Evolutionary conservation across 352 stramenopile genomes (phyloP).

Genomic region (Pythium rhizo-oryzae): DNA sequence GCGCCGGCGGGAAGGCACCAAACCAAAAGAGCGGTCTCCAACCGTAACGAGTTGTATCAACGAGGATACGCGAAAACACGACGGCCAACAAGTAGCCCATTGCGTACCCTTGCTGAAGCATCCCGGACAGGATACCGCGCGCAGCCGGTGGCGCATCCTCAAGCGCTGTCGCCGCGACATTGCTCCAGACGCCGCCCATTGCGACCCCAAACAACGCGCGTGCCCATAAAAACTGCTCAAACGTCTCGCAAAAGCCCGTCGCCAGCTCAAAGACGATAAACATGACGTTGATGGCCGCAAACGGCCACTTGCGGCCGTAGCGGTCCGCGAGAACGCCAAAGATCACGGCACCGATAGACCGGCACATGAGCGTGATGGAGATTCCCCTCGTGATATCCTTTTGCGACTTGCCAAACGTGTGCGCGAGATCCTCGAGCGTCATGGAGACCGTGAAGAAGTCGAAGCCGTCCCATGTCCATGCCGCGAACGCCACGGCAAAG

Average conservation of each 20-base stretch:
- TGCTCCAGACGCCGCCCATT: constrained; percentile 47
- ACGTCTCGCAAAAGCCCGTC: constrained; percentile 3
- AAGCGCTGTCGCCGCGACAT: constrained; percentile 42
- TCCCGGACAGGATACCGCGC: constrained; percentile 45
- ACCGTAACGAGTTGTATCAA: constrained; percentile 42
- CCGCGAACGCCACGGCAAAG: constrained; percentile 28
- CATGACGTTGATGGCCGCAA: constrained; percentile 13
- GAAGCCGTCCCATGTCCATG: constrained; percentile 50
- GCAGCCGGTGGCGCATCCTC: constrained; percentile 37
- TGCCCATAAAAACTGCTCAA: constrained; percentile 31
- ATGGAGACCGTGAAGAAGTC: constrained; percentile 60
- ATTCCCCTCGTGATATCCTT: constrained; percentile 54
- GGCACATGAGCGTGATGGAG: constrained; percentile 49
- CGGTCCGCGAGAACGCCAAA: constrained; percentile 47
- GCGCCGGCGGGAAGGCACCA: constrained; percentile 38
- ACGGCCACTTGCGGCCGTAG: constrained; percentile 29
- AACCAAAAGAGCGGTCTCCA: constrained; percentile 42
- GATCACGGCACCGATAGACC: constrained; percentile 41
- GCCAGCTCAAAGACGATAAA: constrained; percentile 11
- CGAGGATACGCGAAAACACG: constrained; percentile 38
- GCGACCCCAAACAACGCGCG: constrained; percentile 2
- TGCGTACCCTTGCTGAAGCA: constrained; percentile 51
- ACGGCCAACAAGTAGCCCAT: constrained; percentile 49
- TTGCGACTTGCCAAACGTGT: constrained; percentile 43
- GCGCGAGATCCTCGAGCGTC: constrained; percentile 44